These are phyloP conservation scores for Aegilops sharonensis DNA, from an alignment of 176 grass and related monocot species.

Conservation along the genomic window DNA sequence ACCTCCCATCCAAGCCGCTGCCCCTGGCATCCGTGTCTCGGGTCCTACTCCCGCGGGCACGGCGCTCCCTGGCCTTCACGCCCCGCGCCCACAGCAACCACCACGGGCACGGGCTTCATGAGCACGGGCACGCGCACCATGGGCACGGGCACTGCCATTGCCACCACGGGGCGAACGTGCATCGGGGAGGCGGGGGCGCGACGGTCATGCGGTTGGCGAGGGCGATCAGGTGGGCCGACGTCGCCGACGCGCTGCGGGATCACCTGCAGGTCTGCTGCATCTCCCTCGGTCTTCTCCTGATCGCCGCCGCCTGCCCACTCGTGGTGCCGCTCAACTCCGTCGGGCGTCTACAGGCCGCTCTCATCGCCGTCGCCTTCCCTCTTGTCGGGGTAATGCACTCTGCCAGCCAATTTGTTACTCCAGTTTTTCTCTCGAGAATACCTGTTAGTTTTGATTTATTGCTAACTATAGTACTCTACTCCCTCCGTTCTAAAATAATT, in stretches of 20 bases:
- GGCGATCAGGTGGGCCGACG: constrained; percentile 68
- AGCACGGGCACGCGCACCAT: neutral
- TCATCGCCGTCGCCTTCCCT: constrained; percentile 83
- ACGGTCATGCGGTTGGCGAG: constrained; percentile 42
- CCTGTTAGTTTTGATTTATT: too few species aligned
- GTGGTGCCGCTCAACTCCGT: constrained; percentile 22
- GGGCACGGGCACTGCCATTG: neutral
- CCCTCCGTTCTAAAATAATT: too few species aligned
- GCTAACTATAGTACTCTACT: too few species aligned
- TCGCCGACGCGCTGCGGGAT: constrained; percentile 77
- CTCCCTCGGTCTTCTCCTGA: constrained; percentile 78
- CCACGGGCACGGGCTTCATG: constrained; percentile 11
- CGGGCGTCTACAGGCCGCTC: constrained; percentile 48
- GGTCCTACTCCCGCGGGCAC: constrained; percentile 8
- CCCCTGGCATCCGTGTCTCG: neutral
- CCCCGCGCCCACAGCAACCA: constrained; percentile 46
- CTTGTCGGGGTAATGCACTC: constrained; percentile 59
- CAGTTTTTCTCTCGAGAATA: too few species aligned
- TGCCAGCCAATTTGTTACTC: too few species aligned
- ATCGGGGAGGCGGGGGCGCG: constrained; percentile 27
- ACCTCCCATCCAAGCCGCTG: neutral
- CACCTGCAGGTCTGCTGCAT: constrained; percentile 79
- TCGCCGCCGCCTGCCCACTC: constrained; percentile 62
- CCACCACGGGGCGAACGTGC: constrained; percentile 23
- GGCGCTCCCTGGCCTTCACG: neutral